Base-by-base conservation (phyloP, 2,329 filamentous ascomycete species). In the Colletotrichum higginsianum region DNA sequence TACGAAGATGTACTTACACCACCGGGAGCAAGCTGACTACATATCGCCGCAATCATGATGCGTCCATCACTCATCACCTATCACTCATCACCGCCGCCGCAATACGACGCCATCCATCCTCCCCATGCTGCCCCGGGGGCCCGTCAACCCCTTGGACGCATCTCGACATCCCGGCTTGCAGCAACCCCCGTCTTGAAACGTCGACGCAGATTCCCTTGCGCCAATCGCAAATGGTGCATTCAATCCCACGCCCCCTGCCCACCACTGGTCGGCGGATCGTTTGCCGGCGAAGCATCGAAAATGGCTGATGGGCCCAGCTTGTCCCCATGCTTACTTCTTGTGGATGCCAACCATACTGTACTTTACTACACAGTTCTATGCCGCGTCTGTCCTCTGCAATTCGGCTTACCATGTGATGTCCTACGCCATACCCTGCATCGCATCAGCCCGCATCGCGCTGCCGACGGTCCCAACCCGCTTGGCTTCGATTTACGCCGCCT, bases 111-210 rank as follows among this genome's bases (percentile, higher is more conserved):
- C 65, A 55, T 61, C 64, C 57, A 71, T 30, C 67, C 70, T 56
- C 71, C 66, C 61, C 55, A 70, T 72, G 55, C 56, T 66, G 52
- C 61, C 35, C 35, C 35, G 35, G 35, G 35, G 35, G 35, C 8
- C 55, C 40, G 46, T 68, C 46, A 9, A 58, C 58, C 44, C 35
- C 61, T 61, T 71, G 42, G 66, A 65, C 61, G 30, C 61, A 72
- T 65, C 69, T 72, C 56, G 40, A 58, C 61, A 72, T 71, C 61
- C 61, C 57, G 53, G 61, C 66, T 61, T 71, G 66, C 70, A 66
- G 55, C 66, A 56, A 23, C 70, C 67, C 35, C 61, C 49, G 42
- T 66, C 67, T 72, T 71, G 70, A 72, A 72, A 72, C 70, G 56
- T 66, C 35, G 70, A 72, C 61, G 55, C 49, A 61, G 67, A 57